Percentiles rank a stretch among this genome's conserved stretches.
Conservation (phyloP, 2,329 filamentous ascomycete genomes). For the Phaeophleospora eucalypticola region DNA sequence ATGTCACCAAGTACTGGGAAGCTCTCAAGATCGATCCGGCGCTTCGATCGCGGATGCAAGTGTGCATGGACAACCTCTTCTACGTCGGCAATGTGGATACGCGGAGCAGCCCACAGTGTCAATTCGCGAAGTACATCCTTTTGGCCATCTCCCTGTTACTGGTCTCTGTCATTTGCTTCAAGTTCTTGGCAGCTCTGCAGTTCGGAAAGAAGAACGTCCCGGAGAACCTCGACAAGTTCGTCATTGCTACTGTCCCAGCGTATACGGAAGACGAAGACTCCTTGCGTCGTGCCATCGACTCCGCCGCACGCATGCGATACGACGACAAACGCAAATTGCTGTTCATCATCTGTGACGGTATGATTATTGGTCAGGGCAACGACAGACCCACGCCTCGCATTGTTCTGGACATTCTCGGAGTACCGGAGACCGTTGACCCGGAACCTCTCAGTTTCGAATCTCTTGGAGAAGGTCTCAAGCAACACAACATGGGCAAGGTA, state of each 20-base stretch:
- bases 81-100: slow-evolving; percentile 91
- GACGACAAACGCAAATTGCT: slow-evolving; percentile 97
- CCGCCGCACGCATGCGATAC: slow-evolving; percentile 89
- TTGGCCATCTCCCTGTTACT: slow-evolving; percentile 79
- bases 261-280: slow-evolving; percentile 99
- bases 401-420: slow-evolving; percentile 92
- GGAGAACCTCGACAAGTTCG: slow-evolving; percentile 95
- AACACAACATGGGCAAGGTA: slow-evolving; percentile 99
- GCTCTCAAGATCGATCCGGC: slow-evolving; percentile 56
- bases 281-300: slow-evolving; percentile 92
- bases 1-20: slow-evolving; percentile 81
- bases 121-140: slow-evolving; percentile 85
- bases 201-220: slow-evolving; percentile 88
- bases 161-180: slow-evolving; percentile 81
- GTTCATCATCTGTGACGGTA: slow-evolving; percentile 90
- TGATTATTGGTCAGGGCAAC: slow-evolving; percentile 99
- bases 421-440: slow-evolving; percentile 88
- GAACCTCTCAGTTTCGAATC: slow-evolving; percentile 96
- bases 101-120: slow-evolving; percentile 75
- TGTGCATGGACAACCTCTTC: slow-evolving; percentile 90
- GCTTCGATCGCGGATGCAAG: slow-evolving; percentile 64
- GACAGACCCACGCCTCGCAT: slow-evolving; percentile 93
- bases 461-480: slow-evolving; percentile 89
- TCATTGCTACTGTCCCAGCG: slow-evolving; percentile 95
- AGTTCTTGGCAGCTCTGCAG: slow-evolving; percentile 93